Evolutionary conservation across 495 filamentous ascomycete genomes (phyloP), one percentile per base, ranked within the genome.

Genomic region (Thermothielavioides terrestris): DNA sequence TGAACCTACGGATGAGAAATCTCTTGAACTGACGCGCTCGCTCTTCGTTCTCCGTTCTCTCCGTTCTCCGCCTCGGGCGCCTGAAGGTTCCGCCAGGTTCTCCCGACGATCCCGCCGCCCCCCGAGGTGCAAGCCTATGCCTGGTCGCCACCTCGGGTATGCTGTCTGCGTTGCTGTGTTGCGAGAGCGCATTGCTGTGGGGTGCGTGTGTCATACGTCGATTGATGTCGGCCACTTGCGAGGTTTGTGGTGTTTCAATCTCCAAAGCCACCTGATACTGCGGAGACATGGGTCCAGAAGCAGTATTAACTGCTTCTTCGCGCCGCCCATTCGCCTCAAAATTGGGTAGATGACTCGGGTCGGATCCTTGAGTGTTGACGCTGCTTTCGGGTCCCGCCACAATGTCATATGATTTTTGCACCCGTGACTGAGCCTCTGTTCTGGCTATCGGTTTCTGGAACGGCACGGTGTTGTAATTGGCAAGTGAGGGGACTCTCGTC

Each of bases 131-230:
- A 27, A 12, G 20, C 12, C 6, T 35, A n/a, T 39, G 38, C 39
- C 21, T 43, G 30, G 28, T 14, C 12, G 34, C 10, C 11, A 26
- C n/a, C 18, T 51, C 52, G 1, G 52, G 52, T 11, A 55, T 55
- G 40, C 40, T 51, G 2, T 50, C 46, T n/a, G 35, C 22, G 22
- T 55, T 51, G 41, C 47, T 55, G 26, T 32, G n/a, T 31, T 51
- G 52, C 6, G 47, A 45, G 25, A 28, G 36, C 8, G 14, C 1
- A 9, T 15, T 18, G 12, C 21, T 6, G 4, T 17, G n/a, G 4
- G 25, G n/a, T 10, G 32, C 25, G 49, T 17, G 36, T 6, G 39
- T n/a, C 7, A 25, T 18, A 17, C 23, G 41, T 14, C n/a, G 6
- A 6, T 6, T 21, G 11, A 11, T 21, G 17, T n/a, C 17, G 1